A percentile compares a stretch with the other conserved stretches of the same genome.
Conservation (phyloP, 495 filamentous ascomycete species). For the Penicillium desertorum region DNA sequence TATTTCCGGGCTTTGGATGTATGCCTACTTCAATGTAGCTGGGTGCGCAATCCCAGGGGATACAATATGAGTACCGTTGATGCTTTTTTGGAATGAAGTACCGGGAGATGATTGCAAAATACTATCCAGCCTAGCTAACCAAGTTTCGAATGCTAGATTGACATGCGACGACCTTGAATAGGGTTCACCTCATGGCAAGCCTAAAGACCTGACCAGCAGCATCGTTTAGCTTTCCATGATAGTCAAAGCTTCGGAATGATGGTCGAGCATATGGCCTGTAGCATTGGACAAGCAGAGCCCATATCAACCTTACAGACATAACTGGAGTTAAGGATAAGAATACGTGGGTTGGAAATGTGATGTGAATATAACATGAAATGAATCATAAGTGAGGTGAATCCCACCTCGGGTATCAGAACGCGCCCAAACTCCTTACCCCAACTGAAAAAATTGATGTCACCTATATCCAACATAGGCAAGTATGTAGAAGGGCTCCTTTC, state of each 20-base stretch:
- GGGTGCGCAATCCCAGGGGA: neutral
- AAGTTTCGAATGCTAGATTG: neutral
- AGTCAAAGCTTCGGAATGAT: too few relatives aligned
- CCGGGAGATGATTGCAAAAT: neutral
- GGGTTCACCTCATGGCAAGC: too few relatives aligned
- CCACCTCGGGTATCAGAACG: conserved; percentile 7
- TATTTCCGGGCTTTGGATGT: neutral
- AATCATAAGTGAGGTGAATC: conserved; percentile 3
- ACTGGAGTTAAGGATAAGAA: neutral
- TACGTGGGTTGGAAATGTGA: neutral
- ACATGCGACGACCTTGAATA: too few relatives aligned
- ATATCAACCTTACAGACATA: neutral
- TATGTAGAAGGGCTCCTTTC: neutral
- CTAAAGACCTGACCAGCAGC: too few relatives aligned
- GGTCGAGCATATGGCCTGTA: too few relatives aligned
- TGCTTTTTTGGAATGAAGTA: neutral
- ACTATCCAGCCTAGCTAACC: neutral
- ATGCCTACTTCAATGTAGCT: neutral
- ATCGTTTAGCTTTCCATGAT: too few relatives aligned
- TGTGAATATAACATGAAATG: neutral
- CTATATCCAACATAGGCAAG: neutral
- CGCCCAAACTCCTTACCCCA: neutral
- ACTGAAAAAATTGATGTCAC: neutral
- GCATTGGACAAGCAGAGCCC: neutral
- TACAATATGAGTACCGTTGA: neutral